Base-by-base conservation (phyloP, 169 alveolate species). In the Plasmodium berghei region DNA sequence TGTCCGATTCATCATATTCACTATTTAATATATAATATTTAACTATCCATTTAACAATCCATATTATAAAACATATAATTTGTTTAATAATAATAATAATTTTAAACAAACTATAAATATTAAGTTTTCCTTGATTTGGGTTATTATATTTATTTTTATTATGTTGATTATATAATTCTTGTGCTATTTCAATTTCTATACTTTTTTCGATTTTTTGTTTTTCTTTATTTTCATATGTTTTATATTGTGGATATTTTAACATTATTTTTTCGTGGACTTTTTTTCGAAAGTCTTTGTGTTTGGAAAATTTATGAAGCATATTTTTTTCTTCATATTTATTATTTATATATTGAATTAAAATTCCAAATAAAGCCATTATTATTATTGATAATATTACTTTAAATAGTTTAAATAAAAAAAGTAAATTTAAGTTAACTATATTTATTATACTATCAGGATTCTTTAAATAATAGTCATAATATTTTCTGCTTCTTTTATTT, bases 401-500 rank as follows among this genome's bases (percentile, higher is more conserved):
- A 42, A 80, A 55, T 42, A 80, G 34, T 59, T 80, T 80, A 34
- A 16, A 80, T 18, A 80, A 10, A 66, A 16, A 66, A 54, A 66
- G 69, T 10, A 67, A 54, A 80, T 16, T 54, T 6, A 80, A 55
- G 49, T 80, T 12, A 8, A 80, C 42, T 58, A 80, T 55, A 67
- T 80, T 80, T n/a, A 80, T 10, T n/a, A 80, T 2, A 54, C 90
- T 80, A 63, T 80, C 54, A 6, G 90, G 90, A 45, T 80, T 14
- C 1, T 80, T 80, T 52, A 80, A 80, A 80, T 66, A 80, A 67
- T 67, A 80, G 26, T 80, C 90, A 62, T 80, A 80, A 28, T 80
- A 80, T 10, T 40, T 80, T 34, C 85, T 52, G 9, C 85, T 80
- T 54, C 26, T 59, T 40, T 80, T 80, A 71, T 80, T 80, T 9